Evolutionary conservation across 352 stramenopile genomes (phyloP).

Genomic region (Pythium periplocum): DNA sequence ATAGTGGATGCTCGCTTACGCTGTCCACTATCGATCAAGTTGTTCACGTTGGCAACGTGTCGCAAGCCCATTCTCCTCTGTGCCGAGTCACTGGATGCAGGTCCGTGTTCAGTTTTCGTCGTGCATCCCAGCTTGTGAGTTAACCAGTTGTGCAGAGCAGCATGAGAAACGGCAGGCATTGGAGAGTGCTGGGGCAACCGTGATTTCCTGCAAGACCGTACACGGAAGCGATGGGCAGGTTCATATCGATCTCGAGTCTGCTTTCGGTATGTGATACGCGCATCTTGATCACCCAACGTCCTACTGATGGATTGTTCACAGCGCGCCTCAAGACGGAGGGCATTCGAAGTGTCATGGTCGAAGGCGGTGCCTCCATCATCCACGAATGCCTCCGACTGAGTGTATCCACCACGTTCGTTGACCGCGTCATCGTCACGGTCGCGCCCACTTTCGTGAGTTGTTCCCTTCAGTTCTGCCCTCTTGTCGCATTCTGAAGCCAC

Average conservation of each 20-base stretch:
- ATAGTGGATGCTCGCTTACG: slow-evolving; percentile 66
- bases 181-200: slow-evolving; percentile 33
- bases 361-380: slow-evolving; percentile 75
- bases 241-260: slow-evolving; percentile 53
- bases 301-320: not conserved
- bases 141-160: slow-evolving; percentile 21
- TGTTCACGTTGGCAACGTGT: slow-evolving; percentile 66
- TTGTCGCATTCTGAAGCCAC: not conserved
- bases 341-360: slow-evolving; percentile 73
- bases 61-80: slow-evolving; percentile 71
- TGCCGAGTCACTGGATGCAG: slow-evolving; percentile 16
- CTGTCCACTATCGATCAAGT: slow-evolving; percentile 65
- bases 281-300: not conserved
- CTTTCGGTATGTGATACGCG: slow-evolving; percentile 36
- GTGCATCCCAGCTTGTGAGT: not conserved
- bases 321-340: slow-evolving; percentile 26
- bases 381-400: slow-evolving; percentile 53
- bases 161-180: slow-evolving; percentile 28
- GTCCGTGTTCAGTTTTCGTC: not conserved
- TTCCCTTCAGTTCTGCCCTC: not conserved
- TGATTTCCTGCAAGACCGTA: slow-evolving; percentile 32
- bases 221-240: slow-evolving; percentile 10
- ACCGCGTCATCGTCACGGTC: slow-evolving; percentile 72
- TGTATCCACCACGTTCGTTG: slow-evolving; percentile 36
- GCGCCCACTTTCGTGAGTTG: slow-evolving; percentile 71